Evolutionary conservation across 2,329 filamentous ascomycete species (phyloP), one percentile per base, ranked within the genome.

Genomic region (Fragosphaeria purpurea): DNA sequence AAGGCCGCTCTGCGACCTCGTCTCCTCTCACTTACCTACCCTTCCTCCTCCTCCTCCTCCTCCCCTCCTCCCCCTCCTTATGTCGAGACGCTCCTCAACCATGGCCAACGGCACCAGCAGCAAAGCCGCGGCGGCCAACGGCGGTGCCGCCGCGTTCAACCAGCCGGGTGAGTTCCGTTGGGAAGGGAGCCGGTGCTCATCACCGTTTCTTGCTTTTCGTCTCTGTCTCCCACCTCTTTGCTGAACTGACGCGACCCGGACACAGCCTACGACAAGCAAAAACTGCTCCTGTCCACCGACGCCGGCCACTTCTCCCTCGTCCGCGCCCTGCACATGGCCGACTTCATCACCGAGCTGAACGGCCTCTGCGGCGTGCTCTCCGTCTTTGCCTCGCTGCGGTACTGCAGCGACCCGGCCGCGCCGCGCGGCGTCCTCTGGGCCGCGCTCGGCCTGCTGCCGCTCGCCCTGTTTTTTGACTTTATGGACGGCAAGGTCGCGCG

Each of bases 401-500:
- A 97, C 76, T 93, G 86, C 67, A 78, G 95, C 55, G 79, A 85
- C 57, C 76, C 85, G 7, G 64, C 75, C 35, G 11, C 7, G 53
- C 72, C 85, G 50, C 73, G 80, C 59, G 73, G 73, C 48, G 85
- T 88, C 60, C 72, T 96, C 50, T 97, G 87, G 79, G 71, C 83
- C 37, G 90, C 93, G 2, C 80, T 98, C 46, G 80, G 74, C 5
- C 88, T 96, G 67, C 86, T 97, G 68, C 91, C 91, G 0, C 87
- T 96, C 53, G 90, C 89, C 5, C 74, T 97, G 10, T 96, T 97
- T 73, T 97, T 97, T 67, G 93, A 98, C 68, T 94, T 95, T 64
- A 88, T 97, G 77, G 93, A 98, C 67, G 93, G 93, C 63, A 93
- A 90, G 65, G 90, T 98, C 50, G 93, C 93, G 56, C 78, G 93